phyloP scores from a whole-genome alignment of 2,329 filamentous ascomycete genomes.

The Ophiostoma ulmi region DNA sequence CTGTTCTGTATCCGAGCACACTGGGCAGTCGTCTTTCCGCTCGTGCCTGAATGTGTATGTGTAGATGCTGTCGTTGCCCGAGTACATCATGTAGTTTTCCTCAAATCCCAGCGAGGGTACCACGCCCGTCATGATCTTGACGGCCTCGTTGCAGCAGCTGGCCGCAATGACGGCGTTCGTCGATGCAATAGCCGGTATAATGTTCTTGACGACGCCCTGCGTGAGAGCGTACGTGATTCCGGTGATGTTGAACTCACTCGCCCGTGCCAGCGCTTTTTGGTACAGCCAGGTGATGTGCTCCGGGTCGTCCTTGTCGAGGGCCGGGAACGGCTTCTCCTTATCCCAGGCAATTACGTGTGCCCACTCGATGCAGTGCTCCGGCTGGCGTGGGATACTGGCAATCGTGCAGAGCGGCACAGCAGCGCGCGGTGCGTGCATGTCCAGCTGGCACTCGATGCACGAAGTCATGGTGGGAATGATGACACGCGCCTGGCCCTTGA shows the following conservation, averaged over 20 bases:
- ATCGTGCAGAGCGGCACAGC: conserved; percentile 95
- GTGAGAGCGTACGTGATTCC: conserved; percentile 95
- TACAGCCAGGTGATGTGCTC: conserved; percentile 98
- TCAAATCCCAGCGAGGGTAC: conserved; percentile 74
- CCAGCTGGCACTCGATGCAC: conserved; percentile 96
- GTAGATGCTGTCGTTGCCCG: conserved; percentile 90
- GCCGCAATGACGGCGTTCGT: conserved; percentile 97
- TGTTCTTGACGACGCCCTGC: conserved; percentile 98
- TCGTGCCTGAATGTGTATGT: conserved; percentile 96
- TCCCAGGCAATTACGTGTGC: conserved; percentile 98
- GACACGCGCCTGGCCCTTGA: conserved; percentile 94
- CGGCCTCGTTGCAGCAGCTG: conserved; percentile 91
- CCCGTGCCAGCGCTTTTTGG: conserved; percentile 73
- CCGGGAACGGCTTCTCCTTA: conserved; percentile 71
- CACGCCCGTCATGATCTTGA: conserved; percentile 82
- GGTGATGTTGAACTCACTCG: conserved; percentile 80
- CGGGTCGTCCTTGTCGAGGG: conserved; percentile 90
- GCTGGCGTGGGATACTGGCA: conserved; percentile 91
- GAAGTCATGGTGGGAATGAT: conserved; percentile 88
- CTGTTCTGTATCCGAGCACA: conserved; percentile 67
- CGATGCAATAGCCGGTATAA: conserved; percentile 95
- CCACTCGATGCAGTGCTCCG: conserved; percentile 98
- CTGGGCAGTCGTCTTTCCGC: conserved; percentile 89
- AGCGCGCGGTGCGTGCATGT: conserved; percentile 97
- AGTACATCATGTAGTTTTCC: conserved; percentile 99